phyloP scores from a whole-genome alignment of 192 early-diverging fungal species.

The Piromyces sp. region DNA sequence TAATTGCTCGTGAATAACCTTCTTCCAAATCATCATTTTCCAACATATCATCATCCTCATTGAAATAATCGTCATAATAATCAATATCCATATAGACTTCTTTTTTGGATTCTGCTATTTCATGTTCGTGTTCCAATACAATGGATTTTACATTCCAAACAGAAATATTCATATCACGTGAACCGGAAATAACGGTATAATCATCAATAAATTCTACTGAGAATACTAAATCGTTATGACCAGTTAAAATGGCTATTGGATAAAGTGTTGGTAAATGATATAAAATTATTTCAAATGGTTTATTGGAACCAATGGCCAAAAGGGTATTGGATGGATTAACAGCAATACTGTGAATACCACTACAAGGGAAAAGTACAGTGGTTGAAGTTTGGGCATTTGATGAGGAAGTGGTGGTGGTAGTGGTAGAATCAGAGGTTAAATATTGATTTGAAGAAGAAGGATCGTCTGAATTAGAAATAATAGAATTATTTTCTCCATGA shows the following conservation, averaged over 20 bases:
- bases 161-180: constrained; percentile 32
- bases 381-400: neutral
- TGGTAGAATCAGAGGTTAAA: neutral
- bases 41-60: neutral
- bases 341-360: constrained; percentile 37
- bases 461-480: neutral
- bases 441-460: neutral
- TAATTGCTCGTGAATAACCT: neutral
- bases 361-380: constrained; percentile 3
- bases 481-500: neutral
- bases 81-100: neutral
- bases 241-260: constrained; percentile 32
- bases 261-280: constrained; percentile 39
- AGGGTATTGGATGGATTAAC: constrained; percentile 45
- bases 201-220: constrained; percentile 39
- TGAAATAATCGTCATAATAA: neutral
- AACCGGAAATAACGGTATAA: constrained; percentile 34
- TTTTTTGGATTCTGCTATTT: neutral
- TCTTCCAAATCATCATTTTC: neutral
- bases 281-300: constrained; percentile 36
- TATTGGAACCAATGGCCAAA: constrained; percentile 40
- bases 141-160: constrained; percentile 24
- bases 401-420: neutral
- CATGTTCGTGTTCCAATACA: neutral
- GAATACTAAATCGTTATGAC: constrained; percentile 51